Percentiles rank a stretch among this genome's conserved stretches.
Conservation (phyloP, 805 yeast genomes). For the Lipomyces orientalis region DNA sequence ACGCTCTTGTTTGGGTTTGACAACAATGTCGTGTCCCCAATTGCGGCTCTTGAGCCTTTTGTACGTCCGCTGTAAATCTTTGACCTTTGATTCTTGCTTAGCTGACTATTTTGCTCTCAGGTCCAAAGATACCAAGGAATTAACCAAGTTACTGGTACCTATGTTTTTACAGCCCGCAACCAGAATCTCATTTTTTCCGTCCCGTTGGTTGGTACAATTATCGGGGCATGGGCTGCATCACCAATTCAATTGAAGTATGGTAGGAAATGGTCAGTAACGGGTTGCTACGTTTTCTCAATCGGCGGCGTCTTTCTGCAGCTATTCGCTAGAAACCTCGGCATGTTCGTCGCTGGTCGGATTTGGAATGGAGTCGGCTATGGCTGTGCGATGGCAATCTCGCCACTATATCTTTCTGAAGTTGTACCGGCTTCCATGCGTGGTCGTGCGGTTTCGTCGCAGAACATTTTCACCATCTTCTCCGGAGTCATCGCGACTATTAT, state of each 20-base stretch:
- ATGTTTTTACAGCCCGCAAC: constrained; percentile 20
- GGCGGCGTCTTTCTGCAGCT: constrained; percentile 20
- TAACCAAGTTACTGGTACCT: constrained; percentile 11
- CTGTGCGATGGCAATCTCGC: constrained; percentile 16
- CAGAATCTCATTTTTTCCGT: constrained; percentile 16
- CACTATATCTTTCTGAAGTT: constrained; percentile 19
- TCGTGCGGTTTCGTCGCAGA: constrained; percentile 13
- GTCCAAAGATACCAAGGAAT: constrained; percentile 14
- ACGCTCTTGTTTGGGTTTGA: constrained; percentile 20
- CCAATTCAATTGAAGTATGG: constrained; percentile 11
- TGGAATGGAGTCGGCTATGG: constrained; percentile 17
- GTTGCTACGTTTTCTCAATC: constrained; percentile 12
- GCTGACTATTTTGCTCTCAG: background rate
- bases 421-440: constrained; percentile 21
- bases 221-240: constrained; percentile 17
- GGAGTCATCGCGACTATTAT: constrained; percentile 19
- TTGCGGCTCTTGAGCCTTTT: constrained; percentile 14
- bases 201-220: constrained; percentile 16
- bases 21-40: constrained; percentile 21
- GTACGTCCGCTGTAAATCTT: constrained; percentile 1
- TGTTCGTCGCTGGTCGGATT: constrained; percentile 15
- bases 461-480: constrained; percentile 13
- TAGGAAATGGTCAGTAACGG: constrained; percentile 15
- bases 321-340: constrained; percentile 9
- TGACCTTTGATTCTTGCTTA: background rate